phyloP scores from a whole-genome alignment of 2,329 filamentous ascomycete genomes.

The Dothistroma pini region DNA sequence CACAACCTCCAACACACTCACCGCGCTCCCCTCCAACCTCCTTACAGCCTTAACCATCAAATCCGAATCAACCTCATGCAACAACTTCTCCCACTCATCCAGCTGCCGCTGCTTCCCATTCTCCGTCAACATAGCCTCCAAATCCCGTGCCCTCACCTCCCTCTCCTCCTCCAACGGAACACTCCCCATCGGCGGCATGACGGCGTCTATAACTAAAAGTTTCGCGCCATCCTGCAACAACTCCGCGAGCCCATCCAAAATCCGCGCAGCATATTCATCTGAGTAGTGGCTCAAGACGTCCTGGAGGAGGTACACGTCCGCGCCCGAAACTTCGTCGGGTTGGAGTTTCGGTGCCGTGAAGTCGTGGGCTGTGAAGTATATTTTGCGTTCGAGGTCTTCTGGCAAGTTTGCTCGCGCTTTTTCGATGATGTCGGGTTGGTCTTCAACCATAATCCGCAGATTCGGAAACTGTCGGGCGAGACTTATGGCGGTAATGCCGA shows the following conservation, averaged over 20 bases:
- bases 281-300: constrained; percentile 24
- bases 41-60: constrained; percentile 1
- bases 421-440: neutral
- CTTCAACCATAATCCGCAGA: constrained; percentile 11
- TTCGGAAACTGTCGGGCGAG: constrained; percentile 7
- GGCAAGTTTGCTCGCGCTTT: constrained; percentile 1
- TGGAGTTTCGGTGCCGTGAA: constrained; percentile 28
- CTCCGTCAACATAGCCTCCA: constrained; percentile 8
- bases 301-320: constrained; percentile 27
- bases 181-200: constrained; percentile 16
- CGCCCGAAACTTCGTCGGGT: constrained; percentile 12
- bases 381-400: neutral
- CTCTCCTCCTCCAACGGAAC: neutral
- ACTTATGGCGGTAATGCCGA: constrained; percentile 19
- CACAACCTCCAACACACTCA: constrained; percentile 7
- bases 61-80: neutral
- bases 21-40: constrained; percentile 2
- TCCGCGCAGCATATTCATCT: constrained; percentile 17
- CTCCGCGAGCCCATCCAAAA: constrained; percentile 17
- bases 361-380: constrained; percentile 19
- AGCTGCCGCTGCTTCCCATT: constrained; percentile 8
- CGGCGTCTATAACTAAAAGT: constrained; percentile 25
- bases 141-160: constrained; percentile 2
- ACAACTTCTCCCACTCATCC: constrained; percentile 9
- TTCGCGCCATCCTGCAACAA: constrained; percentile 21